These are phyloP conservation scores for Stellera chamaejasme DNA, from an alignment of 345 rosid species.

Conservation along the genomic window DNA sequence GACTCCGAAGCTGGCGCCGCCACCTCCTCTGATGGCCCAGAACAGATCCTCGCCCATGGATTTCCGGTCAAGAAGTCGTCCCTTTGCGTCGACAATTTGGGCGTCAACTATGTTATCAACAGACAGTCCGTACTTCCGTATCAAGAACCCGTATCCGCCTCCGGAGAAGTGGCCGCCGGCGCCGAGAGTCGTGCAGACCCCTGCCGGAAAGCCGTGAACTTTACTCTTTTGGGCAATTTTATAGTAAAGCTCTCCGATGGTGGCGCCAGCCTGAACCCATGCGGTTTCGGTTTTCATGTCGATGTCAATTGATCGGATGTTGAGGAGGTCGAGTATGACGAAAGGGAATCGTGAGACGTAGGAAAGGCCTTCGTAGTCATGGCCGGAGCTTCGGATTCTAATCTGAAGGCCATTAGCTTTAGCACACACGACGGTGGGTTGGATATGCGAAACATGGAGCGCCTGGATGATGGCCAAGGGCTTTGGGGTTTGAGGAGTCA, in stretches of 20 bases:
- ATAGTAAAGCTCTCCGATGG: constrained; percentile 41
- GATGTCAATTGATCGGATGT: constrained; percentile 32
- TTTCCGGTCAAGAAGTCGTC: constrained; percentile 30
- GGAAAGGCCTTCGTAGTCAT: constrained; percentile 25
- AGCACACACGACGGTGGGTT: constrained; percentile 25
- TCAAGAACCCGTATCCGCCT: constrained; percentile 51
- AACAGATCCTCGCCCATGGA: constrained; percentile 46
- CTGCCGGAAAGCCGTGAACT: constrained; percentile 36
- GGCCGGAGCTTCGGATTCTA: constrained; percentile 27
- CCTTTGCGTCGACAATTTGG: constrained; percentile 32
- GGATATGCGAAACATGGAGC: constrained; percentile 23
- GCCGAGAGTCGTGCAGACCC: constrained; percentile 37
- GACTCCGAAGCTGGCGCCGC: constrained; percentile 47
- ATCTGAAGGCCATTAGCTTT: constrained; percentile 14
- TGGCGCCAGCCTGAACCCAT: constrained; percentile 52
- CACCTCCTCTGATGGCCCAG: constrained; percentile 65
- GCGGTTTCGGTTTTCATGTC: constrained; percentile 26
- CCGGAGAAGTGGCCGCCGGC: constrained; percentile 42
- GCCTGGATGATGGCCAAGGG: constrained; percentile 22
- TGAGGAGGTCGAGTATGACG: constrained; percentile 32
- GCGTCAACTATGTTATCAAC: constrained; percentile 52
- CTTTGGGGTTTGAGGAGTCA: constrained; percentile 13
- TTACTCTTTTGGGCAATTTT: constrained; percentile 33
- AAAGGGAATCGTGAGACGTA: constrained; percentile 16
- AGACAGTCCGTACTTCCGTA: constrained; percentile 41